These are phyloP conservation scores for Scheffersomyces insectosa DNA, from an alignment of 1,139 yeast genomes.

Conservation along the genomic window DNA sequence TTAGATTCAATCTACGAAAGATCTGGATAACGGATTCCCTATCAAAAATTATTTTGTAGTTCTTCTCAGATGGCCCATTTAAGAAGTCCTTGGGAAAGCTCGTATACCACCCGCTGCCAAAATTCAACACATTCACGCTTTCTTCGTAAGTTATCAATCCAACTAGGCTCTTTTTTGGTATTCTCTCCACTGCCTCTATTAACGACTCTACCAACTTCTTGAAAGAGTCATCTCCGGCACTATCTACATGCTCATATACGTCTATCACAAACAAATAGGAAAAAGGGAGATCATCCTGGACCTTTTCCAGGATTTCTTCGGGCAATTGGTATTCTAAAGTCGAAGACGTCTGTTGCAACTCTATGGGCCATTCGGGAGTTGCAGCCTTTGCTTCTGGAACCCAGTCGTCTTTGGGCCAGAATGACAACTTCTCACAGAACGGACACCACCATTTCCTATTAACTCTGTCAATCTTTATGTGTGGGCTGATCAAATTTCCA, in stretches of 20 bases:
- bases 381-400: conserved; percentile 16
- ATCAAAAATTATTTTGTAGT: conserved; percentile 4
- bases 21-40: conserved; percentile 4
- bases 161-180: conserved; percentile 24
- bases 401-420: conserved; percentile 20
- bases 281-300: conserved; percentile 9
- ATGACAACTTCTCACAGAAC: conserved; percentile 28
- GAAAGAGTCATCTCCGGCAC: conserved; percentile 19
- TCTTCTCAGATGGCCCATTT: not conserved
- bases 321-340: conserved; percentile 33
- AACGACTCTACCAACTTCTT: conserved; percentile 17
- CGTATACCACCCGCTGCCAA: not conserved
- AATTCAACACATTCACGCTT: conserved; percentile 26
- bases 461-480: conserved; percentile 28
- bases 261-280: conserved; percentile 31
- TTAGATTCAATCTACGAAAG: conserved; percentile 9
- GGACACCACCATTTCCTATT: conserved; percentile 46
- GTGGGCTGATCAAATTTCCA: conserved; percentile 29
- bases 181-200: conserved; percentile 14
- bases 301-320: conserved; percentile 17
- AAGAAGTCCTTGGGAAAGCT: not conserved
- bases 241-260: conserved; percentile 30
- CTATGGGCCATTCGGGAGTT: conserved; percentile 26
- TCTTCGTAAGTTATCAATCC: conserved; percentile 33
- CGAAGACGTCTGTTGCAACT: conserved; percentile 23